A percentile compares a stretch with the other conserved stretches of the same genome.
Conservation (phyloP, 306 rosid species). For the Gillenia trifoliata region DNA sequence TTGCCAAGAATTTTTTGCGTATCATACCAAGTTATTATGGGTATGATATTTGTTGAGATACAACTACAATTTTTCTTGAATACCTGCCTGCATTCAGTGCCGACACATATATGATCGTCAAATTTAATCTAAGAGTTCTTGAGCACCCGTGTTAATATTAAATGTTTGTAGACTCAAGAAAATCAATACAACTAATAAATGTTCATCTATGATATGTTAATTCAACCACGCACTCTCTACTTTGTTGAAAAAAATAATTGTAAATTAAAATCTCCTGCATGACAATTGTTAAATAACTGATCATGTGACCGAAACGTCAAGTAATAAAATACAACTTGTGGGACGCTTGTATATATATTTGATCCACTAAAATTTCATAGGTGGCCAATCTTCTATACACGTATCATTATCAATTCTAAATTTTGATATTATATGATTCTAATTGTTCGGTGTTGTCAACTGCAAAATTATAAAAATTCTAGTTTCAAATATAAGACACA, state of each 20-base stretch:
- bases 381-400: not conserved
- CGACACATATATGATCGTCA: not conserved
- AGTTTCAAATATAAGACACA: too few species aligned
- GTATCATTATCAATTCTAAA: not conserved
- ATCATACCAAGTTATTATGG: not conserved
- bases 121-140: too few species aligned
- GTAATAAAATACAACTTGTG: too few species aligned
- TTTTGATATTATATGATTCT: not conserved
- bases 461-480: not conserved
- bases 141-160: too few species aligned
- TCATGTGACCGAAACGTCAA: not conserved
- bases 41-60: not conserved
- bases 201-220: too few species aligned
- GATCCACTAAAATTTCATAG: not conserved
- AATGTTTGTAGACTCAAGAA: too few species aligned
- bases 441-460: not conserved
- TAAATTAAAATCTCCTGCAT: not conserved
- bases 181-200: too few species aligned
- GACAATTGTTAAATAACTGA: too few species aligned
- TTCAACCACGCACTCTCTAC: too few species aligned
- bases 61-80: too few species aligned
- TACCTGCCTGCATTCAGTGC: not conserved
- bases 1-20: rapidly evolving
- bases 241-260: too few species aligned
- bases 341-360: not conserved